phyloP scores from a whole-genome alignment of 352 stramenopile species.

The Phytopythium kandeliae region DNA sequence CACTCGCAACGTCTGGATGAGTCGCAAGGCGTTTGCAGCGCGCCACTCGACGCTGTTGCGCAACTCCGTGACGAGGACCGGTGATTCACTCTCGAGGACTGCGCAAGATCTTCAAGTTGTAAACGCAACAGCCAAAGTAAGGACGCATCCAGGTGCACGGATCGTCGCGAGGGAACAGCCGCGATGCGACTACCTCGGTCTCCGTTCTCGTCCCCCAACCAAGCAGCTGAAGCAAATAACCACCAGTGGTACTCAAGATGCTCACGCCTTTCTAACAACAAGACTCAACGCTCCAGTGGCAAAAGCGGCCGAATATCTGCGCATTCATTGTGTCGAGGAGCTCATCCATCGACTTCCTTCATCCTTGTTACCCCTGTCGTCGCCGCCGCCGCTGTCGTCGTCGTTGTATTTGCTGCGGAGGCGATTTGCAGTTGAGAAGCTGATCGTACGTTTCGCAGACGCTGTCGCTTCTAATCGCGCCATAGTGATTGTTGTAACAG shows the following conservation, averaged over 20 bases:
- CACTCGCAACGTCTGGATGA: slow-evolving; percentile 16
- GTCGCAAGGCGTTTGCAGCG: slow-evolving; percentile 11
- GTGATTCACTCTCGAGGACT: background rate
- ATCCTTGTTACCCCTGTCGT: too few relatives aligned
- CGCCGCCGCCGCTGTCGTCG: background rate
- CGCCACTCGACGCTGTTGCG: background rate
- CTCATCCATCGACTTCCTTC: slow-evolving; percentile 8
- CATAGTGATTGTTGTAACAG: too few relatives aligned
- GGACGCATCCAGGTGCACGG: too few relatives aligned
- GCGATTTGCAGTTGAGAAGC: slow-evolving; percentile 31
- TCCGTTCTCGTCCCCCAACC: too few relatives aligned
- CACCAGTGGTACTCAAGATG: too few relatives aligned
- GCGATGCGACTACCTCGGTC: too few relatives aligned
- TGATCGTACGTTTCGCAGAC: slow-evolving; percentile 19
- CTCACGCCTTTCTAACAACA: background rate
- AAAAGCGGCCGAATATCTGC: slow-evolving; percentile 18
- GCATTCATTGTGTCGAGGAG: slow-evolving; percentile 36
- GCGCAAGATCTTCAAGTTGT: too few relatives aligned
- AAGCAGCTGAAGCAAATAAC: too few relatives aligned
- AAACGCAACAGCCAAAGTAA: too few relatives aligned
- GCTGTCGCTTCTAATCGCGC: background rate
- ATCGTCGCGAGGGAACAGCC: too few relatives aligned
- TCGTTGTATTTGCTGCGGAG: slow-evolving; percentile 20
- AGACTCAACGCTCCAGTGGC: slow-evolving; percentile 20
- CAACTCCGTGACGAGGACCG: background rate